phyloP scores from a whole-genome alignment of 2,329 filamentous ascomycete genomes.

The Trematosphaeria pertusa region DNA sequence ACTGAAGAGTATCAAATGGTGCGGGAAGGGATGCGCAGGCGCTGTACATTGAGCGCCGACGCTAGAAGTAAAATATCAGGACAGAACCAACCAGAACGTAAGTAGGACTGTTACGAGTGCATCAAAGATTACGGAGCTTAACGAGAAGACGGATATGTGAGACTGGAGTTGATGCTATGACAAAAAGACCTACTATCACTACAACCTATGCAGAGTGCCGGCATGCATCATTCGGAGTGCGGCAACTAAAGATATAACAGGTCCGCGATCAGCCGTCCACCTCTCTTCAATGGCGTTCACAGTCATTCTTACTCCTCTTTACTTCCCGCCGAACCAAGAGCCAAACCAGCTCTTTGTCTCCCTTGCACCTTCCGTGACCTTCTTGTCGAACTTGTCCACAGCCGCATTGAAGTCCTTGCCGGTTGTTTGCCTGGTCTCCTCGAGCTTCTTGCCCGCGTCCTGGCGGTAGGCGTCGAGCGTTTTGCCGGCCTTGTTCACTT shows the following conservation, averaged over 20 bases:
- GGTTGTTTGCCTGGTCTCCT: conserved; percentile 70
- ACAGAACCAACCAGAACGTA: too few species aligned
- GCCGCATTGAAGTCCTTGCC: conserved; percentile 58
- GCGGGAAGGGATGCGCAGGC: too few species aligned
- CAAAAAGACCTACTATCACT: conserved; percentile 20
- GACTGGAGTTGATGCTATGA: conserved; percentile 25
- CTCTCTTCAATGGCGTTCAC: too few species aligned
- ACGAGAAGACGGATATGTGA: too few species aligned
- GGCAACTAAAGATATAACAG: conserved; percentile 3
- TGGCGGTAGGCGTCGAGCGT: conserved; percentile 61
- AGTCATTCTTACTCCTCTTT: conserved; percentile 15
- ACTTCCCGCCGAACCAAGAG: conserved; percentile 78
- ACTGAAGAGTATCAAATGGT: too few species aligned
- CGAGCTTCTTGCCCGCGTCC: conserved; percentile 67
- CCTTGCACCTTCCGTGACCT: conserved; percentile 76
- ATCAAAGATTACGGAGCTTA: too few species aligned
- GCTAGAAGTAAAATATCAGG: too few species aligned
- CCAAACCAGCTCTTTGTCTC: conserved; percentile 86
- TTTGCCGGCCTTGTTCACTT: conserved; percentile 69
- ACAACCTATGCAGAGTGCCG: conserved; percentile 32
- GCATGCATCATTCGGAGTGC: conserved; percentile 25
- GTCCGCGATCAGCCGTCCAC: too few species aligned
- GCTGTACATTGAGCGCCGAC: too few species aligned
- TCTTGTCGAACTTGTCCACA: conserved; percentile 81
- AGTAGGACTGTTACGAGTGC: too few species aligned